phyloP scores from a whole-genome alignment of 1,139 yeast species.

The Nakaseomyces bracarensis region DNA sequence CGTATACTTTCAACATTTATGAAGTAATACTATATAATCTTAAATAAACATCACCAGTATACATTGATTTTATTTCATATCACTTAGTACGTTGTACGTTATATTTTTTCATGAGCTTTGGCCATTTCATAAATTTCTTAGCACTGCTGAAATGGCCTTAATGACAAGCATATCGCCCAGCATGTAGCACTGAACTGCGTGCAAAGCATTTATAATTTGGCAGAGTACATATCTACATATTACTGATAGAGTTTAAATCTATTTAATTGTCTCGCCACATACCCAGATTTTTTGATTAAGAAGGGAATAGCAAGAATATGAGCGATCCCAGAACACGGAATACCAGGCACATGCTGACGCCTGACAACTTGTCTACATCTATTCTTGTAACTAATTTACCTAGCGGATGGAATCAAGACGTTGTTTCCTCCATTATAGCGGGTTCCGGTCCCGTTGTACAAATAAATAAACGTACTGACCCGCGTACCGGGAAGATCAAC shows the following conservation, averaged over 20 bases:
- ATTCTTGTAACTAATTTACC: conserved; percentile 27
- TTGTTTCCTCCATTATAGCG: conserved; percentile 27
- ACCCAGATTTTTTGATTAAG: too few relatives aligned
- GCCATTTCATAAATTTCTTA: too few relatives aligned
- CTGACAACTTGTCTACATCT: conserved; percentile 26
- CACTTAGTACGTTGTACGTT: too few relatives aligned
- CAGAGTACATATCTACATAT: too few relatives aligned
- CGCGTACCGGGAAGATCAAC: conserved; percentile 26
- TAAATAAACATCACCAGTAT: background rate
- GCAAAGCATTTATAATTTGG: too few relatives aligned
- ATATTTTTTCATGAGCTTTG: too few relatives aligned
- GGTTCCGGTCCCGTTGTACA: conserved; percentile 30
- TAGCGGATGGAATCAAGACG: conserved; percentile 26
- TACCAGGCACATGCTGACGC: conserved; percentile 27
- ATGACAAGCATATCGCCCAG: too few relatives aligned
- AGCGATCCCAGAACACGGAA: conserved; percentile 30
- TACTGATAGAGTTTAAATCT: too few relatives aligned
- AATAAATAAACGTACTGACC: conserved; percentile 23
- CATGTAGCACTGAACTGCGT: too few relatives aligned
- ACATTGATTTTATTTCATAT: too few relatives aligned
- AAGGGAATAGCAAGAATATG: conserved; percentile 15
- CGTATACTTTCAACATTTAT: background rate
- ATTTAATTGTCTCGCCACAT: too few relatives aligned
- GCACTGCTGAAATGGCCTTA: too few relatives aligned
- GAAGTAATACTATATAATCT: background rate